Evolutionary conservation across 306 rosid species (phyloP).

Genomic region (Rosa chinensis): DNA sequence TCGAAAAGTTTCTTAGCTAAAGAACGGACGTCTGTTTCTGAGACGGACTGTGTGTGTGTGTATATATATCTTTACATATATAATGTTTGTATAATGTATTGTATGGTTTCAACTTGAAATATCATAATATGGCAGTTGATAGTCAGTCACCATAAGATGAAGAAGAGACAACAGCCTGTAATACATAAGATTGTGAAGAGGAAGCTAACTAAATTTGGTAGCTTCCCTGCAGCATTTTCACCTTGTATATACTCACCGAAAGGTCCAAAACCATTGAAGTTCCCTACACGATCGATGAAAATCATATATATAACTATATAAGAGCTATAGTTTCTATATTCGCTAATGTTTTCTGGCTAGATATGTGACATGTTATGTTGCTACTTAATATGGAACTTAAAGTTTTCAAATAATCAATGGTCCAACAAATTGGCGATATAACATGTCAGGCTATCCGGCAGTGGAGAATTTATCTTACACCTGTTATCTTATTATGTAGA

Average conservation of each 20-base stretch:
- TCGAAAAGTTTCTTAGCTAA: too few species aligned
- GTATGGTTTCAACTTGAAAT: not conserved
- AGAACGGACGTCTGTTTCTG: too few species aligned
- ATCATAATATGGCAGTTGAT: not conserved
- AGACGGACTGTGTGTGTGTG: too few species aligned
- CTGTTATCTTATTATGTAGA: not conserved
- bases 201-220: slow-evolving; percentile 17
- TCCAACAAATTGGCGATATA: not conserved
- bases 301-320: not conserved
- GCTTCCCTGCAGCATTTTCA: slow-evolving; percentile 32
- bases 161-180: slow-evolving; percentile 3
- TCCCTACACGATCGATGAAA: slow-evolving; percentile 35
- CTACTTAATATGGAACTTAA: not conserved
- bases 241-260: slow-evolving; percentile 45
- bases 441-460: not conserved
- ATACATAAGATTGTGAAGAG: slow-evolving; percentile 20
- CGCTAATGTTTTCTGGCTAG: not conserved
- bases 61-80: not conserved
- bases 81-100: not conserved
- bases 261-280: slow-evolving; percentile 44
- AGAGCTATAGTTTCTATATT: not conserved
- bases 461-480: not conserved
- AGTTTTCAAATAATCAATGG: not conserved
- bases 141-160: not conserved
- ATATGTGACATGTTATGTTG: not conserved